Conservation (phyloP, 306 rosid genomes). For the Dryas octopetala region DNA sequence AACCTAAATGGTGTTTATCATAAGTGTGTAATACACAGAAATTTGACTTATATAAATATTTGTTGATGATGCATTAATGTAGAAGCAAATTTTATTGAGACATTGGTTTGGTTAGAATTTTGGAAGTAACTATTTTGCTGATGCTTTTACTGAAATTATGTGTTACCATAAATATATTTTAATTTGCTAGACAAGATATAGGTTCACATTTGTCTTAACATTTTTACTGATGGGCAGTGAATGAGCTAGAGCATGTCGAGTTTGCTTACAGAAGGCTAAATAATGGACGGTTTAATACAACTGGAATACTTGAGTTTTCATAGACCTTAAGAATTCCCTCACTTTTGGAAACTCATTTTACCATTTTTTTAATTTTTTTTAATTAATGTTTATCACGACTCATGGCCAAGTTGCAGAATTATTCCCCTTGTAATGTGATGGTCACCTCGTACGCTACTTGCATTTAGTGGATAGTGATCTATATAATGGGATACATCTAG, state of each 20-base stretch:
- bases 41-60: neutral
- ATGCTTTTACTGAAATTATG: neutral
- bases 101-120: neutral
- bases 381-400: neutral
- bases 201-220: neutral
- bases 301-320: neutral
- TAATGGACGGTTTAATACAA: neutral
- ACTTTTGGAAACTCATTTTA: neutral
- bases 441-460: neutral
- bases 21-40: neutral
- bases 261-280: neutral
- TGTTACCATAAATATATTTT: neutral
- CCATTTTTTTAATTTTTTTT: neutral
- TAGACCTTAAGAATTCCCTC: neutral
- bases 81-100: neutral
- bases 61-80: slow-evolving; percentile 4
- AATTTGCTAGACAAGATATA: neutral
- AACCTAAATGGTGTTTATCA: neutral
- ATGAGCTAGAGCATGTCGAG: neutral
- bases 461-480: neutral
- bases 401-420: neutral
- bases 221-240: neutral
- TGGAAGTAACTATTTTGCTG: neutral
- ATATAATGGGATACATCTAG: neutral
- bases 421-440: neutral